phyloP scores from a whole-genome alignment of 352 stramenopile genomes.

The Phytopythium delawarense region DNA sequence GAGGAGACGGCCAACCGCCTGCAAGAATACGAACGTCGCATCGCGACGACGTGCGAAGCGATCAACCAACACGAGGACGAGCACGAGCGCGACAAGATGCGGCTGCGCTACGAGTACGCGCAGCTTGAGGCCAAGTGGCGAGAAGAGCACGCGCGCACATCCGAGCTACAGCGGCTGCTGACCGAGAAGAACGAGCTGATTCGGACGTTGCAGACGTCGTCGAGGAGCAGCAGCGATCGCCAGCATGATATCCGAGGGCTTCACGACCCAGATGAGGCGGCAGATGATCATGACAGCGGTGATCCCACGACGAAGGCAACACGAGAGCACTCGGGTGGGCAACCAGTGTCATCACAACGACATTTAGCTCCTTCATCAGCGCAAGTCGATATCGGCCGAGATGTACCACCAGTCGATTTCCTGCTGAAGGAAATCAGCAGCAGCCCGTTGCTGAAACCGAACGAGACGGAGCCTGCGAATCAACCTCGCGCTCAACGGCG shows the following conservation, averaged over 20 bases:
- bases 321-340: not conserved
- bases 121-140: conserved; percentile 34
- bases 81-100: conserved; percentile 48
- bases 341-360: not conserved
- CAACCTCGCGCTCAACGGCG: not conserved
- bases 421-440: conserved; percentile 3
- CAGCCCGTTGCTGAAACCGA: not conserved
- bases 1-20: conserved; percentile 64
- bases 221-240: no score
- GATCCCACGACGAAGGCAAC: not conserved
- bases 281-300: not conserved
- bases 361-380: not conserved
- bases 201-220: not conserved
- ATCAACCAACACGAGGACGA: conserved; percentile 71
- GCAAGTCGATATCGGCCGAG: not conserved
- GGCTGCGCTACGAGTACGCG: conserved; percentile 29
- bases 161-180: conserved; percentile 48
- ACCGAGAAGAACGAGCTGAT: conserved; percentile 75
- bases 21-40: conserved; percentile 68
- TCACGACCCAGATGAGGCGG: no score
- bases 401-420: not conserved
- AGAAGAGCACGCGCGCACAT: conserved; percentile 47
- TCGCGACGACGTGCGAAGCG: conserved; percentile 62
- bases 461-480: not conserved
- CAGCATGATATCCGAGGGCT: not conserved